Percentiles rank a stretch among this genome's conserved stretches.
phyloP scores from a whole-genome alignment of 176 grass and related monocot species.

The Alloteropsis semialata region DNA sequence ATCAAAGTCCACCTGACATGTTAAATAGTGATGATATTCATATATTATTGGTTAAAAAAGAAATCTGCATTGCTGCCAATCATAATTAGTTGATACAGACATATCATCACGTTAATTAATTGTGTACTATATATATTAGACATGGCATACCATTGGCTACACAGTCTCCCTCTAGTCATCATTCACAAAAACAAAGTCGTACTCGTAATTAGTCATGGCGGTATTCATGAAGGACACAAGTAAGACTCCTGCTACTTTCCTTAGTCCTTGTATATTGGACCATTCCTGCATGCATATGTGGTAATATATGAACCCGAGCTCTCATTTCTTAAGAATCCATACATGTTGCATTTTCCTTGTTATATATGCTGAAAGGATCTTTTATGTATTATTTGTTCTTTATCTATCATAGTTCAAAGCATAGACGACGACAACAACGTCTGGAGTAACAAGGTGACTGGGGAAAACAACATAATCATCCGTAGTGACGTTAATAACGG shows the following conservation, averaged over 20 bases:
- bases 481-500: not conserved
- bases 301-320: not conserved
- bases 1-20: no score
- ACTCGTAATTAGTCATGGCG: not conserved
- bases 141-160: not conserved
- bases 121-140: not conserved
- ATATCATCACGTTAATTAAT: not conserved
- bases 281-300: not conserved
- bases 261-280: not conserved
- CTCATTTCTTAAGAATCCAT: not conserved
- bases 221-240: not conserved
- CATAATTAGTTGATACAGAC: not conserved
- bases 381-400: not conserved
- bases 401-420: not conserved
- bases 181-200: not conserved
- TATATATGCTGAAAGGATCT: not conserved
- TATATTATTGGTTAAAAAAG: not conserved
- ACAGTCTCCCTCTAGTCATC: not conserved
- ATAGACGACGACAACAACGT: not conserved
- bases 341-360: not conserved
- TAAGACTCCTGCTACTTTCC: not conserved
- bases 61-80: not conserved
- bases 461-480: not conserved
- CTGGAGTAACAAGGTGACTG: not conserved
- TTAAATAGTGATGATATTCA: no score